Percentiles rank a stretch among this genome's conserved stretches.
phyloP scores from a whole-genome alignment of 2,329 filamentous ascomycete species.

The Chaetomiaceae sp. region DNA sequence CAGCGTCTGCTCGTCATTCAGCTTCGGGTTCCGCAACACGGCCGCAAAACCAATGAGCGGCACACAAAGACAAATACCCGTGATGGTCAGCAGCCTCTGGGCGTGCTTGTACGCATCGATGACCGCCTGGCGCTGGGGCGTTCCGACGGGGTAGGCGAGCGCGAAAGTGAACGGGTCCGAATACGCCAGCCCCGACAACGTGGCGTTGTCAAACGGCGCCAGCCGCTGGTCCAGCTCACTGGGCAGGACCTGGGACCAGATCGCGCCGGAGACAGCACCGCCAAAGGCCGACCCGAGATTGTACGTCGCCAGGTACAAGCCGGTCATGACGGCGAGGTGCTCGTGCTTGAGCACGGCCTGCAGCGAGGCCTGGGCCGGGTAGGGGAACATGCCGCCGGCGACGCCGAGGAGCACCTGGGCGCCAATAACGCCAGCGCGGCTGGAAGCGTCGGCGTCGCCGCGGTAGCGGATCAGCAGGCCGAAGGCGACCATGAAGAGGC shows the following conservation, averaged over 20 bases:
- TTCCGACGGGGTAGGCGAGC: conserved; percentile 35
- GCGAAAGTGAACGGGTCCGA: conserved; percentile 31
- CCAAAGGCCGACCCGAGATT: conserved; percentile 57
- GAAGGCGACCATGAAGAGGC: conserved; percentile 58
- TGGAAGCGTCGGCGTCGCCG: conserved; percentile 42
- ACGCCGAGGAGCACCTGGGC: conserved; percentile 58
- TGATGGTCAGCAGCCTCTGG: conserved; percentile 42
- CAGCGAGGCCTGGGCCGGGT: conserved; percentile 41
- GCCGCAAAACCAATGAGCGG: conserved; percentile 41
- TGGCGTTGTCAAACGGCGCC: conserved; percentile 30
- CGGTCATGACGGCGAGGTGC: conserved; percentile 58
- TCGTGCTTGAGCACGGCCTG: conserved; percentile 40
- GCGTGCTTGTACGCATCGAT: conserved; percentile 41
- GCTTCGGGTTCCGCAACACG: conserved; percentile 39
- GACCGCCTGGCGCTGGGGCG: conserved; percentile 37
- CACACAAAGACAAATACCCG: conserved; percentile 43
- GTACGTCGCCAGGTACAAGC: conserved; percentile 56
- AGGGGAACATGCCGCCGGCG: conserved; percentile 56
- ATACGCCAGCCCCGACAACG: conserved; percentile 33
- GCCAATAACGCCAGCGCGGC: conserved; percentile 52
- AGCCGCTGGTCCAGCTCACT: conserved; percentile 32
- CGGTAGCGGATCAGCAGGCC: conserved; percentile 59
- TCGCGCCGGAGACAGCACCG: conserved; percentile 53
- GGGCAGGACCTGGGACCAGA: conserved; percentile 56
- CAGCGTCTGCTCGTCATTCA: conserved; percentile 38